Evolutionary conservation across 768 basidiomycete species (phyloP), one percentile per base, ranked within the genome.

Genomic region (Boletus sp.): DNA sequence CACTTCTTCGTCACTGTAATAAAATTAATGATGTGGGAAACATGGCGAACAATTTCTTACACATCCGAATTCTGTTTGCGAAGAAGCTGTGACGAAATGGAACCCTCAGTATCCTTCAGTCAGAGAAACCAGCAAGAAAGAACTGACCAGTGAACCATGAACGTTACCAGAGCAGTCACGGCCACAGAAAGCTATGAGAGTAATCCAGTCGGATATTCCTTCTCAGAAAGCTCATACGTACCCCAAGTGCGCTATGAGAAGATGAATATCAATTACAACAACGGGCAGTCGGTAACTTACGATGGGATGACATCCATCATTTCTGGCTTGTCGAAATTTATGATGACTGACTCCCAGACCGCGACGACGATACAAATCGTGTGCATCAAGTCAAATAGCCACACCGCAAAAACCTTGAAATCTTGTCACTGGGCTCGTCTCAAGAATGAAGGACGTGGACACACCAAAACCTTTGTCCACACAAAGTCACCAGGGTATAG

Each of bases 91-190:
- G 3, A 41, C 0, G 28, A 11, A 29, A 29, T 15, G 29, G 3
- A 7, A 24, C 0, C 18, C 3, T 57, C 29, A 56, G 17, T 9
- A 24, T 35, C 9, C 0, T 4, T 4, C 3, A 4, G 18, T 44
- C 5, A 8, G 10, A 37, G 2, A 30, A 28, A 18, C 15, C 10
- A 1, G 20, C 15, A 20, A 3, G 15, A 29, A 39, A 44, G 4
- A 41, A 51, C 70, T 3, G 1, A 70, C 71, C 71, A 73, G n/a
- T 72, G 71, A 30, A 72, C 71, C 51, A 73, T 60, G 55, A 72
- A 72, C 0, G 71, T 72, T n/a, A 72, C 57, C 9, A 36, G 15
- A 4, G 71, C 71, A 4, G 71, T 72, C 7, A 72, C 61, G 1
- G 71, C 71, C 12, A 72, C 71, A 32, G 71, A 72, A 17, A 72